A percentile compares a stretch with the other conserved stretches of the same genome.
These are phyloP conservation scores for Ganoderma sinense DNA, from an alignment of 1,284 basidiomycete species.

Conservation along the genomic window DNA sequence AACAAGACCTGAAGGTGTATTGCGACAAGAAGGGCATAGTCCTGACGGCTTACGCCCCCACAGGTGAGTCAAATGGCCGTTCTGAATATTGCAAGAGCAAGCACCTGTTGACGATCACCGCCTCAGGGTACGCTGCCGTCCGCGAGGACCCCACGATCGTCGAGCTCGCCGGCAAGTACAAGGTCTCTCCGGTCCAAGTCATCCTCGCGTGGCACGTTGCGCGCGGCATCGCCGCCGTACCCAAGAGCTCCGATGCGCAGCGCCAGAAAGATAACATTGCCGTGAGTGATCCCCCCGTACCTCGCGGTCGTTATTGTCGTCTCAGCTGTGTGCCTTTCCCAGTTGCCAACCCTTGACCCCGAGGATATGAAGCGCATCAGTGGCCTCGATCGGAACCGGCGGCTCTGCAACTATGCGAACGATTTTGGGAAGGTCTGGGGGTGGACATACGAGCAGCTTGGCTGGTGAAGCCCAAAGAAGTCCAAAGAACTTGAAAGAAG, in stretches of 20 bases:
- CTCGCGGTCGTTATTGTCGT: background rate
- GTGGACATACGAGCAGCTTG: slow-evolving; percentile 58
- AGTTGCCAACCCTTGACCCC: slow-evolving; percentile 53
- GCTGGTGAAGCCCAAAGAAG: slow-evolving; percentile 44
- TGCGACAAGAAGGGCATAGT: slow-evolving; percentile 67
- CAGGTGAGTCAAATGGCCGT: slow-evolving; percentile 46
- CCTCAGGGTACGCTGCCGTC: slow-evolving; percentile 48
- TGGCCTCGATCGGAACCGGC: slow-evolving; percentile 61
- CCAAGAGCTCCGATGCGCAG: slow-evolving; percentile 50
- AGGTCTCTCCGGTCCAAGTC: slow-evolving; percentile 49
- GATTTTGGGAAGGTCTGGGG: slow-evolving; percentile 50
- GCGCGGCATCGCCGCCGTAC: slow-evolving; percentile 47
- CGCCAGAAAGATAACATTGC: slow-evolving; percentile 53
- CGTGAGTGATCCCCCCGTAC: slow-evolving; percentile 36
- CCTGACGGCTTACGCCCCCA: slow-evolving; percentile 72
- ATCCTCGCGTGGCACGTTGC: slow-evolving; percentile 55
- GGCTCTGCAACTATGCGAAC: slow-evolving; percentile 38
- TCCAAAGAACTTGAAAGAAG: background rate
- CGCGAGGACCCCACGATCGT: slow-evolving; percentile 49
- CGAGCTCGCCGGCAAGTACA: slow-evolving; percentile 51
- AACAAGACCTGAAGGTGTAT: slow-evolving; percentile 63
- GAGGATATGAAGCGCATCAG: slow-evolving; percentile 56
- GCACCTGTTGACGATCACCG: background rate
- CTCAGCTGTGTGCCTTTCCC: slow-evolving; percentile 4
- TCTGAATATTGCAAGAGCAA: background rate